phyloP scores from a whole-genome alignment of 768 basidiomycete species.

The Auricularia sp. region DNA sequence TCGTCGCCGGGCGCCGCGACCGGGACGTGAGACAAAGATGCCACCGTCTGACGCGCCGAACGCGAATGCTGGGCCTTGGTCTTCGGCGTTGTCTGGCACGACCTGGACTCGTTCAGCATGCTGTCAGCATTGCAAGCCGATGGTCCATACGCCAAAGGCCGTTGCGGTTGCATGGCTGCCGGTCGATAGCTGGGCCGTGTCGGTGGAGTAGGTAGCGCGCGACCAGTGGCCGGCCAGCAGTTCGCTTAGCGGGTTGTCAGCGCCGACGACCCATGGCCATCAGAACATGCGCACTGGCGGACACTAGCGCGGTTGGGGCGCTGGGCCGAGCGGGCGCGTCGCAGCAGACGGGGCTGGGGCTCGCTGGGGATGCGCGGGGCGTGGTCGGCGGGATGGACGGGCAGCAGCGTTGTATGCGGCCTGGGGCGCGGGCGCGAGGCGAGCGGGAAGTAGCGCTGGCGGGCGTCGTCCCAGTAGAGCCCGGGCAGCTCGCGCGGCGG shows the following conservation, averaged over 20 bases:
- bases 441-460: slow-evolving; percentile 48
- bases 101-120: not conserved
- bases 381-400: not conserved
- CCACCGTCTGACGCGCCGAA: not conserved
- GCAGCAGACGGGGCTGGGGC: not conserved
- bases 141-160: not conserved
- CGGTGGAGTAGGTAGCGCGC: not conserved
- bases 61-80: not conserved
- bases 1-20: not conserved
- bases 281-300: not conserved
- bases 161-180: not conserved
- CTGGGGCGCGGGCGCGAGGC: slow-evolving; percentile 20
- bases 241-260: not conserved
- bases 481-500: slow-evolving; percentile 41
- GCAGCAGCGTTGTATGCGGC: not conserved
- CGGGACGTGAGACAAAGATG: not conserved
- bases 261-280: not conserved
- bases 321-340: not conserved
- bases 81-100: not conserved
- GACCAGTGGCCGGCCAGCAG: not conserved
- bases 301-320: not conserved
- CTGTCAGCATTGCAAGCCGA: too few relatives aligned
- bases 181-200: not conserved
- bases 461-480: slow-evolving; percentile 41
- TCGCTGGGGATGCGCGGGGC: not conserved